Evolutionary conservation across 345 rosid genomes (phyloP).

Genomic region (Atalantia buxifolia): DNA sequence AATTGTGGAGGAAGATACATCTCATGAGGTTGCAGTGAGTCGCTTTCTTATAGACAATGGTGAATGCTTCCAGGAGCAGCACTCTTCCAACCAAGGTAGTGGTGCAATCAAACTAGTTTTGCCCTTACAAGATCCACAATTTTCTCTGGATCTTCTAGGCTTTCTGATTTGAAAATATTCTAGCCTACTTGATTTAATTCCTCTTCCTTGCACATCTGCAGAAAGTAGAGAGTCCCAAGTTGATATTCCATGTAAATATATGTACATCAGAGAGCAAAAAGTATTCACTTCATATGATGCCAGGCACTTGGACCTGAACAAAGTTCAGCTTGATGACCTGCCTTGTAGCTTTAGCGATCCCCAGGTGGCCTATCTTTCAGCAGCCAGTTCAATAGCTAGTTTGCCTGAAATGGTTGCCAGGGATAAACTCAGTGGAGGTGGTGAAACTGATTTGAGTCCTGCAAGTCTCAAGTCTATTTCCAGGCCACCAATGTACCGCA

Average conservation of each 20-base stretch:
- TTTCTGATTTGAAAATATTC: neutral
- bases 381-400: conserved; percentile 16
- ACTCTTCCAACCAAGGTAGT: conserved; percentile 26
- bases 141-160: neutral
- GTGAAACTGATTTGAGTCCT: neutral
- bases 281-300: conserved; percentile 9
- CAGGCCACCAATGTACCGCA: conserved; percentile 3
- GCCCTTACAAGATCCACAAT: neutral
- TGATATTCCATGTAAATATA: conserved; percentile 1
- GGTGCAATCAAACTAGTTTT: neutral
- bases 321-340: conserved; percentile 29
- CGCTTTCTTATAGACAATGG: conserved; percentile 13
- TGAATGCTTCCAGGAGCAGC: conserved; percentile 16
- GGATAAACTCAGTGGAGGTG: neutral
- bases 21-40: conserved; percentile 15
- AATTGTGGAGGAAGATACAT: conserved; percentile 14
- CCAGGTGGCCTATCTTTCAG: conserved; percentile 13
- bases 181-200: neutral
- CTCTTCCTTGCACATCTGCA: conserved; percentile 13
- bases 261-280: conserved; percentile 14
- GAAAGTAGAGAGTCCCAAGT: conserved; percentile 17
- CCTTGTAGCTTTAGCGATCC: conserved; percentile 26
- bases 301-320: conserved; percentile 35
- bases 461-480: conserved; percentile 10
- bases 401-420: conserved; percentile 6